These are phyloP conservation scores for Mucor velutinosus DNA, from an alignment of 371 early-diverging fungal genomes.

Conservation along the genomic window DNA sequence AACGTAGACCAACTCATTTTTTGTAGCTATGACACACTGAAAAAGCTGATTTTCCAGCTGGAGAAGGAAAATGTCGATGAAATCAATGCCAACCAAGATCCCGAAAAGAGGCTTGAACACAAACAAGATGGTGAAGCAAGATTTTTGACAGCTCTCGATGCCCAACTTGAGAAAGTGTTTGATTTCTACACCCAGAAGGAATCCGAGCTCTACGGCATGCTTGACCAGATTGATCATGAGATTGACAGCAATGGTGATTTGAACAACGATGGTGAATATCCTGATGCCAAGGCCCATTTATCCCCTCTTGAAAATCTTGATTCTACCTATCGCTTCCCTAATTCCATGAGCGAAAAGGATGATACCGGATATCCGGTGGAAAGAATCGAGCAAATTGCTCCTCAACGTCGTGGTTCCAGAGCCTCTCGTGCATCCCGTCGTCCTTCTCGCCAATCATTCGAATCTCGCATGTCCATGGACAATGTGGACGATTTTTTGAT, in stretches of 20 bases:
- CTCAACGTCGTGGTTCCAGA: slow-evolving; percentile 16
- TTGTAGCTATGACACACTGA: slow-evolving; percentile 80
- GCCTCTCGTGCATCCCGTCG: slow-evolving; percentile 13
- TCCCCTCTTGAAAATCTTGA: slow-evolving; percentile 23
- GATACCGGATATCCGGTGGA: not conserved
- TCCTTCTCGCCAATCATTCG: slow-evolving; percentile 19
- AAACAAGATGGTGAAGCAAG: slow-evolving; percentile 26
- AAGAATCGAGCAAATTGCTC: slow-evolving; percentile 13
- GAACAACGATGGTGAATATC: not conserved
- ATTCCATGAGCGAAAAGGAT: not conserved
- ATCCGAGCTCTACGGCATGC: slow-evolving; percentile 59
- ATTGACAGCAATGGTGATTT: not conserved
- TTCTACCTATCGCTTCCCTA: slow-evolving; percentile 20
- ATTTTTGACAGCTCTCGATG: slow-evolving; percentile 75
- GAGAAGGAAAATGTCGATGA: slow-evolving; percentile 82
- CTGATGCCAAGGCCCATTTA: not conserved
- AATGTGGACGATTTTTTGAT: slow-evolving; percentile 24
- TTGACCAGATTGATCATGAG: slow-evolving; percentile 28
- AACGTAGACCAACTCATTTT: slow-evolving; percentile 1
- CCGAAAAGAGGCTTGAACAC: slow-evolving; percentile 18
- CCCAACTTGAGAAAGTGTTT: slow-evolving; percentile 80
- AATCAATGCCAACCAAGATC: slow-evolving; percentile 20
- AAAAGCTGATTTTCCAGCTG: slow-evolving; percentile 86
- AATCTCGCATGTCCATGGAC: slow-evolving; percentile 25
- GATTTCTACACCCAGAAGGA: slow-evolving; percentile 85